Base-by-base conservation (phyloP, 768 basidiomycete species). In the Rhodocollybia butyracea region DNA sequence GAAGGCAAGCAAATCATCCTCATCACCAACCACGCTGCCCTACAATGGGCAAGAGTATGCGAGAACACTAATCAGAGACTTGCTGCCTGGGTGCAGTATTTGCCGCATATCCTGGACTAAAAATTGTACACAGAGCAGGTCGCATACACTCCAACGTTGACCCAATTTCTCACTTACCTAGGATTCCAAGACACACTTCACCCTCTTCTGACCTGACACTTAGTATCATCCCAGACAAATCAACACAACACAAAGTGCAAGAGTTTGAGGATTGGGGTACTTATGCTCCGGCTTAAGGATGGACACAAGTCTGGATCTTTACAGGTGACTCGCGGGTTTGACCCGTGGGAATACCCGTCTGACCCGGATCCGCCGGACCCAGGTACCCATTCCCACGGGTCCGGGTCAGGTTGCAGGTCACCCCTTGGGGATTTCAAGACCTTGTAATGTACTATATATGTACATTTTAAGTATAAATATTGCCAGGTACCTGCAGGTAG, bases 1-100 rank as follows among this genome's bases (percentile, higher is more conserved):
- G 66, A 70, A 64, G 69, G 67, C 13, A 61, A 63, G 55, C 15
- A 52, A 6, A 53, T 67, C 11, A 21, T 61, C 1, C 10, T 45
- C 1, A 36, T 58, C 24, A 58, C 57, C 8, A 58, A 63, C 32
- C 62, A 63, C 40, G 56, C 60, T 4, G 60, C 62, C 1, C 19
- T 61, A 6, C 52, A 54, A 19, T 61, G 60, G 60, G 51, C 47
- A 2, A 51, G 43, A 38, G 48, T 55, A 1, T 63, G 54, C 47
- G 55, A 63, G 39, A 63, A 63, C 38, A 27, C 51, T 17, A 63
- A 63, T 29, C 30, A 51, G 21, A 24, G 68, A 17, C 46, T 72
- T 12, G 54, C 58, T 4, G 55, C 62, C 3, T 71, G 45, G 45
- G 45, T 26, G 13, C 24, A 24, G 29, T 46, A 5, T 46, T 46